Evolutionary conservation across 106 monocot genomes (phyloP).

Genomic region (Dioscorea zingiberensis): DNA sequence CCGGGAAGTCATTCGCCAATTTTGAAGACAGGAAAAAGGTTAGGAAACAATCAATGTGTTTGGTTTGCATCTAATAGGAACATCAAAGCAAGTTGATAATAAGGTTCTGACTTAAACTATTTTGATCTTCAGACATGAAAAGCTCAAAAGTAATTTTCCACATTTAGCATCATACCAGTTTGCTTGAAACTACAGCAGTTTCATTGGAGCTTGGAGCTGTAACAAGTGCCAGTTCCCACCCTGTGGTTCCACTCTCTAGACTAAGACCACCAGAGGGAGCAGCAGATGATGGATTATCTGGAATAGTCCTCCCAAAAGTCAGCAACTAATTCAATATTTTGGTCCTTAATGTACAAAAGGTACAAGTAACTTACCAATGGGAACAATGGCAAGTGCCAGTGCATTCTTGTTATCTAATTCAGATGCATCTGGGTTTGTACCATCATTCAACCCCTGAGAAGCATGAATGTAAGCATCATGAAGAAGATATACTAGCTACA

Average conservation of each 20-base stretch:
- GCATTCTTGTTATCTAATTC: constrained; percentile 83
- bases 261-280: constrained; percentile 18
- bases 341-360: not conserved
- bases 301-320: constrained; percentile 3
- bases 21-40: too few relatives aligned
- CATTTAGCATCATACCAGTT: constrained; percentile 73
- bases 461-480: not conserved
- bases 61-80: too few relatives aligned
- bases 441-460: constrained; percentile 52
- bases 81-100: too few relatives aligned
- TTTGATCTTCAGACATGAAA: too few relatives aligned
- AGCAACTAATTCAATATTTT: not conserved
- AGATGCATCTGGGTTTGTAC: constrained; percentile 37
- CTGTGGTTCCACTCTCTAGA: constrained; percentile 41
- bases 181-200: constrained; percentile 51
- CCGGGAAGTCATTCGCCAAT: constrained; percentile 4
- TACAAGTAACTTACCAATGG: constrained; percentile 56
- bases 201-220: constrained; percentile 84
- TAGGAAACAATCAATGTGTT: too few relatives aligned
- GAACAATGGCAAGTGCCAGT: constrained; percentile 88
- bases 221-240: constrained; percentile 94
- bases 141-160: too few relatives aligned
- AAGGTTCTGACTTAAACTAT: too few relatives aligned
- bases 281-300: constrained; percentile 48
- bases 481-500: too few relatives aligned